A percentile compares a stretch with the other conserved stretches of the same genome.
phyloP scores from a whole-genome alignment of 768 basidiomycete species.

The Ramaria rubella region DNA sequence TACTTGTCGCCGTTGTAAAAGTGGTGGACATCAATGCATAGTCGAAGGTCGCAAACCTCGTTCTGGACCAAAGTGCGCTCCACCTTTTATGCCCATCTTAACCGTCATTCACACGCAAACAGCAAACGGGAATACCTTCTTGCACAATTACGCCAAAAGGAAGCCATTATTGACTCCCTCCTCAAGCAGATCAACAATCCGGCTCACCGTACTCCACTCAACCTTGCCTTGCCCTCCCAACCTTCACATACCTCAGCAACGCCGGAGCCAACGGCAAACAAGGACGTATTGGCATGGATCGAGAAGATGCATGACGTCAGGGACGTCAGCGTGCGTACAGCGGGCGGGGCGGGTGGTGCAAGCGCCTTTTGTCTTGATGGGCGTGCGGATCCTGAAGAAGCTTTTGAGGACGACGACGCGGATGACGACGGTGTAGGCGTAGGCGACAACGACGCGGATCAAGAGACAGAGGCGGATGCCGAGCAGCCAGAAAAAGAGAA shows the following conservation, averaged over 20 bases:
- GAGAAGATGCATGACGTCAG: conserved; percentile 53
- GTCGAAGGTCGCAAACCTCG: conserved; percentile 78
- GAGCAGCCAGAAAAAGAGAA: conserved; percentile 7
- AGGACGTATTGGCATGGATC: conserved; percentile 68
- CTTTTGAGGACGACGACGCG: conserved; percentile 24
- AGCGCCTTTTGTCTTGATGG: conserved; percentile 40
- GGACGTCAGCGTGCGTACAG: conserved; percentile 42
- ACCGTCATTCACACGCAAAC: conserved; percentile 2
- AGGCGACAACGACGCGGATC: conserved; percentile 10
- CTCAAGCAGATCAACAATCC: conserved; percentile 59
- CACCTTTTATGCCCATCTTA: conserved; percentile 1
- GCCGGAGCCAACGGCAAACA: conserved; percentile 55
- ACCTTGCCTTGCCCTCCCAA: conserved; percentile 1
- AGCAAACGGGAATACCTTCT: conserved; percentile 85
- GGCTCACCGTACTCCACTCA: not conserved
- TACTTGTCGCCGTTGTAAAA: conserved; percentile 72
- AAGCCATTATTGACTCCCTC: conserved; percentile 76
- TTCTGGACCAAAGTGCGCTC: conserved; percentile 74
- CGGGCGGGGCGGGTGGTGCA: conserved; percentile 37
- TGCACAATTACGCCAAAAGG: conserved; percentile 82
- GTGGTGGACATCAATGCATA: conserved; percentile 68
- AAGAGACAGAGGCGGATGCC: not conserved
- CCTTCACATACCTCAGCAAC: conserved; percentile 19
- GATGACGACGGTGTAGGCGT: conserved; percentile 27
- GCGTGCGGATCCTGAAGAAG: conserved; percentile 21